These are phyloP conservation scores for Aspergillus mulundensis DNA, from an alignment of 495 filamentous ascomycete genomes.

Conservation along the genomic window DNA sequence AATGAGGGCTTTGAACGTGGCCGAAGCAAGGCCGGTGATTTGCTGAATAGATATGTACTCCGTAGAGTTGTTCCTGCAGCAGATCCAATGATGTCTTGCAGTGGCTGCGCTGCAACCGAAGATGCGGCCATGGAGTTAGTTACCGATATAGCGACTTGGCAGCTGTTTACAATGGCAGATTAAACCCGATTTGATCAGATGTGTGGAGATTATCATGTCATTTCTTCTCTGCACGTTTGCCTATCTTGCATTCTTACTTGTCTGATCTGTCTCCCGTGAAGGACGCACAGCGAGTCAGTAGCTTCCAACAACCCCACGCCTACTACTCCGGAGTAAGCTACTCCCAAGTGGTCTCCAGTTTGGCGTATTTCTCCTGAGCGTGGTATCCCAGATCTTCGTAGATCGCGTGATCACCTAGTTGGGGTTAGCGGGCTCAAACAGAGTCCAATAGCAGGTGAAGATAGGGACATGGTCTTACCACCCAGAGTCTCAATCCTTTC, in stretches of 20 bases:
- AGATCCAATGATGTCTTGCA: conserved; percentile 5
- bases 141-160: conserved; percentile 1
- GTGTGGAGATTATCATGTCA: background rate
- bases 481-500: conserved; percentile 51
- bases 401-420: conserved; percentile 47
- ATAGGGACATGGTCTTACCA: conserved; percentile 32
- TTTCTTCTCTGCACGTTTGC: conserved; percentile 1
- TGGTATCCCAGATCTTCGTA: conserved; percentile 51
- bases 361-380: conserved; percentile 45
- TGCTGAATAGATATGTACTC: background rate
- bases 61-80: background rate
- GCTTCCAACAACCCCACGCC: background rate
- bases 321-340: too few species aligned
- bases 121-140: conserved; percentile 5
- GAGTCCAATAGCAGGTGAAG: background rate
- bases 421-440: background rate
- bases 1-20: conserved; percentile 9
- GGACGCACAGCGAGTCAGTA: background rate
- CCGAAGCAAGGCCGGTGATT: background rate
- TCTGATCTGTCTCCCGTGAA: background rate
- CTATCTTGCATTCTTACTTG: background rate
- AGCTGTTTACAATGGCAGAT: background rate
- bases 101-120: background rate
- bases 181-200: background rate
- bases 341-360: conserved; percentile 49